Evolutionary conservation across 2,329 filamentous ascomycete species (phyloP).

Genomic region (Nemania serpens): DNA sequence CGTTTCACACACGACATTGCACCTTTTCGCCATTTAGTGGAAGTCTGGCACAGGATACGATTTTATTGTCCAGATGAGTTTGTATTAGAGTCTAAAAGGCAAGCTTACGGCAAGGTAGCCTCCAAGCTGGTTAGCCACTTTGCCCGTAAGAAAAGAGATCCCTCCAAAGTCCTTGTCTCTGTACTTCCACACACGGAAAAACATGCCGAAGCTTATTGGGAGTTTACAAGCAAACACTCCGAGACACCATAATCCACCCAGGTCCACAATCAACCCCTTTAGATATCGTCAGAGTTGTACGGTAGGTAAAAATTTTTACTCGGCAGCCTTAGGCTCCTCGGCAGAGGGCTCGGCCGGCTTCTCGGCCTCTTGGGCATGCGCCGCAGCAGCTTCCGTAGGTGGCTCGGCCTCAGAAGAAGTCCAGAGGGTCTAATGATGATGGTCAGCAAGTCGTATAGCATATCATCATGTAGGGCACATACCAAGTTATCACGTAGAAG

Average conservation of each 20-base stretch:
- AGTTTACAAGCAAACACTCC: slow-evolving; percentile 64
- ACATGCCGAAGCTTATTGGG: slow-evolving; percentile 52
- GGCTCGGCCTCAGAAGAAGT: slow-evolving; percentile 97
- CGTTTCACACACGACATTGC: not conserved
- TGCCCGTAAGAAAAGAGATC: slow-evolving; percentile 41
- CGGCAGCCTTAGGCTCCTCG: slow-evolving; percentile 72
- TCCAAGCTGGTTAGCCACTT: slow-evolving; percentile 50
- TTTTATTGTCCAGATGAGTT: slow-evolving; percentile 63
- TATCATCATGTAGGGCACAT: slow-evolving; percentile 42
- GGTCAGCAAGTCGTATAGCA: not conserved
- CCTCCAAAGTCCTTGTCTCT: slow-evolving; percentile 45
- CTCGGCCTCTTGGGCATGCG: slow-evolving; percentile 60
- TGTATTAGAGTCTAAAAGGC: slow-evolving; percentile 62
- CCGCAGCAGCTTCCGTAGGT: slow-evolving; percentile 55
- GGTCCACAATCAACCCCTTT: slow-evolving; percentile 50
- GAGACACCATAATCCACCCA: slow-evolving; percentile 64
- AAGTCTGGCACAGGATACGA: slow-evolving; percentile 41
- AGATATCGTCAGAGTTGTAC: slow-evolving; percentile 48
- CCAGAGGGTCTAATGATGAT: slow-evolving; percentile 80
- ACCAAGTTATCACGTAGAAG: slow-evolving; percentile 96
- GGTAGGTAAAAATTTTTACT: slow-evolving; percentile 53
- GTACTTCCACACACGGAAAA: slow-evolving; percentile 55
- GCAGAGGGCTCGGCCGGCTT: slow-evolving; percentile 59
- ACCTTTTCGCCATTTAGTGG: not conserved
- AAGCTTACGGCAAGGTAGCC: slow-evolving; percentile 52